phyloP scores from a whole-genome alignment of 257 asterid genomes.

The Knoxia roxburghii region DNA sequence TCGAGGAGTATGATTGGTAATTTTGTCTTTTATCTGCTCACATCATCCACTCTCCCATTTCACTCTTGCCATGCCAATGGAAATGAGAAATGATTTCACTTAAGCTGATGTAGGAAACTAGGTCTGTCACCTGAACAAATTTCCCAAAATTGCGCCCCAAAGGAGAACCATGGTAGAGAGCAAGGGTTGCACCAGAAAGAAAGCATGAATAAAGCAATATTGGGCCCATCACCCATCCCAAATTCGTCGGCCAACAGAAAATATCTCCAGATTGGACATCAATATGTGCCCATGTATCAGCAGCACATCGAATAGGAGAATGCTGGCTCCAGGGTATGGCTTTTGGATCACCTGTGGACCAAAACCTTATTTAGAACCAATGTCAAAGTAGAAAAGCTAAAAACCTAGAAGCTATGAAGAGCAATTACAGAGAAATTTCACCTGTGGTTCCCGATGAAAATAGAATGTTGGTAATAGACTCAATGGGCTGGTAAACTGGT shows the following conservation, averaged over 20 bases:
- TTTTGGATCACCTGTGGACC: constrained; percentile 76
- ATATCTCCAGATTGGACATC: constrained; percentile 60
- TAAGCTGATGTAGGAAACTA: constrained; percentile 2
- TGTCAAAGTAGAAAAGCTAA: background rate
- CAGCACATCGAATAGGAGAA: constrained; percentile 78
- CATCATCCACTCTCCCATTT: too few species aligned
- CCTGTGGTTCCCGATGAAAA: constrained; percentile 98
- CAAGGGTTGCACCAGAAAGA: constrained; percentile 77
- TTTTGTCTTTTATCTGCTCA: too few species aligned
- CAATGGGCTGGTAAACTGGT: constrained; percentile 63
- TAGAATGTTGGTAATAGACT: constrained; percentile 67
- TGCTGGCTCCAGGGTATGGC: constrained; percentile 96
- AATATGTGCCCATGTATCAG: constrained; percentile 74
- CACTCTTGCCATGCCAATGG: too few species aligned
- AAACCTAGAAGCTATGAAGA: background rate
- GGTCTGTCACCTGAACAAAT: constrained; percentile 63
- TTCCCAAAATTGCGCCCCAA: constrained; percentile 75
- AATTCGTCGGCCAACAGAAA: constrained; percentile 88
- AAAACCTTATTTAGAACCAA: background rate
- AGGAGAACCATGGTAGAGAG: constrained; percentile 98
- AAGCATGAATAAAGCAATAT: constrained; percentile 69
- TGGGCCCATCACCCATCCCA: constrained; percentile 99
- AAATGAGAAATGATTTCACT: constrained; percentile 6
- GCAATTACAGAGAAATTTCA: constrained; percentile 16
- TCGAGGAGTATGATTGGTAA: too few species aligned